A percentile compares a stretch with the other conserved stretches of the same genome.
Evolutionary conservation across 441 rosid genomes (phyloP).

Genomic region (Raphanus hybrid): DNA sequence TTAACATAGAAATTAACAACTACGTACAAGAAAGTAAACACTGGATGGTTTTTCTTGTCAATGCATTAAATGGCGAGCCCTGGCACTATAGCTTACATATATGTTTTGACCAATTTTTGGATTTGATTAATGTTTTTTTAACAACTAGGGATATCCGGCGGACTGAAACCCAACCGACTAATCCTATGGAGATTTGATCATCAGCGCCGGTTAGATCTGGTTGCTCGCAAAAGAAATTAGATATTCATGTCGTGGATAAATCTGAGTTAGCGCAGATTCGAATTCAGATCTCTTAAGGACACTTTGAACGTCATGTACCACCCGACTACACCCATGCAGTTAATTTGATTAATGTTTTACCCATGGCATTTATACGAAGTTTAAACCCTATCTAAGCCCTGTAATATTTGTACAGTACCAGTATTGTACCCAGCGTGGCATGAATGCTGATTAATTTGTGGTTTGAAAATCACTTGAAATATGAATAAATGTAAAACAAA

Average conservation of each 20-base stretch:
- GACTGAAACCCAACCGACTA: too few species aligned
- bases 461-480: background rate
- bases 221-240: too few species aligned
- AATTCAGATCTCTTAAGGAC: too few species aligned
- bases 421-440: constrained; percentile 25
- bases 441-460: constrained; percentile 26
- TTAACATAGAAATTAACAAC: constrained; percentile 9
- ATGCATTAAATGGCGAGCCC: constrained; percentile 21
- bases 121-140: background rate
- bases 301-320: too few species aligned
- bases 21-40: background rate
- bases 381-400: background rate
- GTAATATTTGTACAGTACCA: constrained; percentile 11
- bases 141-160: too few species aligned
- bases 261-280: too few species aligned
- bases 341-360: constrained; percentile 1
- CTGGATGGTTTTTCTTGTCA: background rate
- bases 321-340: too few species aligned
- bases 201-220: too few species aligned
- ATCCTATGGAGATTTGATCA: too few species aligned
- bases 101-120: constrained; percentile 9
- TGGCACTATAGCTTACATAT: background rate
- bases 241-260: too few species aligned
- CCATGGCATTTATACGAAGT: constrained; percentile 18
- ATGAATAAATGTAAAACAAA: background rate